Base-by-base conservation (phyloP, 169 alveolate genomes). In the Babesia bovis region DNA sequence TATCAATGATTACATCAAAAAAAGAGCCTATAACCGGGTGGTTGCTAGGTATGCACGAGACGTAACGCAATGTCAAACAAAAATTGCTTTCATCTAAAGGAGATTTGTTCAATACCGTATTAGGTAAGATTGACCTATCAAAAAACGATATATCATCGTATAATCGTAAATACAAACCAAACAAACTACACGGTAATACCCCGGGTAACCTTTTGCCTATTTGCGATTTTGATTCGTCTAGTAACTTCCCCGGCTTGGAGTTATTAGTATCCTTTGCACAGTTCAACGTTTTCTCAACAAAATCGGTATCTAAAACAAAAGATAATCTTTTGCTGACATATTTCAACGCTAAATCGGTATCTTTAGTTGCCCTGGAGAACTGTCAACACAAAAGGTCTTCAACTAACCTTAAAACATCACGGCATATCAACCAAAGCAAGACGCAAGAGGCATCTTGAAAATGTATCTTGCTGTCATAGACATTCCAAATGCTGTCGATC, bases 401-500 rank as follows among this genome's bases (percentile, higher is more conserved):
- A 44, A 49, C 73, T 12, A n/a, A 63, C 73, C 73, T 63, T 42
- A 32, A 63, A 0, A 63, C 56, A 32, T 55, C 72, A 28, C 67
- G 33, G 49, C 59, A 49, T 49, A 77, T 66, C 73, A 67, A 38
- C 49, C 50, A 71, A 1, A 44, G 47, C 10, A 66, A 49, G 17
- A 68, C 66, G 15, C 63, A 61, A 10, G 82, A 51, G 1, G 82
- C 75, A 12, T 77, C 85, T 49, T 77, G 85, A 12, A 77, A 47
- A 42, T 77, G 66, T 30, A 44, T 68, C 72, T 77, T 77, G 53
- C 47, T 21, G 59, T 63, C 76, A 19, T 77, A 77, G 7, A 15
- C 82, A 33, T 77, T 82, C 74, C 69, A 68, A 32, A 77, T 47
- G 42, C 73, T 63, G 7, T 45, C 52, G 26, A 50, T 6, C 12